phyloP scores from a whole-genome alignment of 441 rosid species.

The Raphanus hybrid region DNA sequence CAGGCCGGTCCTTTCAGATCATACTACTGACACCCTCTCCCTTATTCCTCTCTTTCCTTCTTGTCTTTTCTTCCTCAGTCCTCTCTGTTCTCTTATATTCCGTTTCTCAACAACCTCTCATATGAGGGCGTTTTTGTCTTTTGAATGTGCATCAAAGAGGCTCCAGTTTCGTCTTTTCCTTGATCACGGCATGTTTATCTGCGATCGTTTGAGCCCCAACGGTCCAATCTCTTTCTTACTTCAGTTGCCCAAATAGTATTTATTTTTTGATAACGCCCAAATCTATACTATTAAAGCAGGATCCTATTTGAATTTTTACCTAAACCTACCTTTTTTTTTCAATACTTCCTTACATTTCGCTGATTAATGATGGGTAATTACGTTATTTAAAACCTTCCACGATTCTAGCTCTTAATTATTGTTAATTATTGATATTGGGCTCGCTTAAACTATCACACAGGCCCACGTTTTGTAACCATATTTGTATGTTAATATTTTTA shows the following conservation, averaged over 20 bases:
- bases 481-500: too few relatives aligned
- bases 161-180: slow-evolving; percentile 4
- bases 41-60: slow-evolving; percentile 24
- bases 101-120: background rate
- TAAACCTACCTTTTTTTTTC: too few relatives aligned
- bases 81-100: slow-evolving; percentile 24
- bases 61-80: slow-evolving; percentile 29
- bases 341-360: too few relatives aligned
- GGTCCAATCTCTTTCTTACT: slow-evolving; percentile 21
- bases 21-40: slow-evolving; percentile 35
- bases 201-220: slow-evolving; percentile 6
- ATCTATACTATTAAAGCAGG: too few relatives aligned
- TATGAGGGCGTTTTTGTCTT: slow-evolving; percentile 17
- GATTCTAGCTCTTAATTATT: too few relatives aligned
- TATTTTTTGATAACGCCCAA: background rate
- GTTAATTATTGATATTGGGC: too few relatives aligned
- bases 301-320: too few relatives aligned
- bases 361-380: too few relatives aligned
- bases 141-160: background rate
- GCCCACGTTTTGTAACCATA: too few relatives aligned
- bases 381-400: too few relatives aligned
- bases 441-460: too few relatives aligned
- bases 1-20: slow-evolving; percentile 41
- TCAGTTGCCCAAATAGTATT: slow-evolving; percentile 5
- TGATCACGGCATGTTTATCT: background rate